Evolutionary conservation across 2,329 filamentous ascomycete species (phyloP).

Genomic region (Alternaria metachromatica): DNA sequence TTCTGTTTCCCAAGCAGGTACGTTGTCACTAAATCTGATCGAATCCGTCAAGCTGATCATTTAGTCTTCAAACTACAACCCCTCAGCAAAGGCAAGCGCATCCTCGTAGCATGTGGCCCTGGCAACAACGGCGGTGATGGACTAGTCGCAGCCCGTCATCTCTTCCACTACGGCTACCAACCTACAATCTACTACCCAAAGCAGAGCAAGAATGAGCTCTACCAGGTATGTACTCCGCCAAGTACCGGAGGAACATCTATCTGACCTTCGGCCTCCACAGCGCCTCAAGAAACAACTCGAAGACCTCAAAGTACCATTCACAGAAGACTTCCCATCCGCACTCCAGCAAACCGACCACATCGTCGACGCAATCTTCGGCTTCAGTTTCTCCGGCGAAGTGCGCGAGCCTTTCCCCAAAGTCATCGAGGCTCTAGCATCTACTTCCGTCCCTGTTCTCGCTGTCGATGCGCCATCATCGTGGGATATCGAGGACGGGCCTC

Average conservation of each 20-base stretch:
- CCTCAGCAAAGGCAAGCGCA: slow-evolving; percentile 68
- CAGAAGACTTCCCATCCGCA: slow-evolving; percentile 75
- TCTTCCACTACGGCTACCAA: slow-evolving; percentile 89
- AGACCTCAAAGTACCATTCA: slow-evolving; percentile 83
- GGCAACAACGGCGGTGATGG: slow-evolving; percentile 85
- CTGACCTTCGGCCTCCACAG: slow-evolving; percentile 31
- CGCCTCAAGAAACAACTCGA: slow-evolving; percentile 84
- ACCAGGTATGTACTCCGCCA: slow-evolving; percentile 66
- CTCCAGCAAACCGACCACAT: slow-evolving; percentile 76
- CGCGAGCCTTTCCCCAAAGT: slow-evolving; percentile 89
- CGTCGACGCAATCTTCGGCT: slow-evolving; percentile 93
- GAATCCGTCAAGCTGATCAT: background rate
- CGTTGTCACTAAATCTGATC: background rate
- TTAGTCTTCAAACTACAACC: slow-evolving; percentile 85
- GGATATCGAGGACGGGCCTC: slow-evolving; percentile 89
- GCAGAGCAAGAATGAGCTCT: slow-evolving; percentile 86
- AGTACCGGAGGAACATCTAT: background rate
- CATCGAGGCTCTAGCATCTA: slow-evolving; percentile 76
- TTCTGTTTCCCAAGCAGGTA: slow-evolving; percentile 88
- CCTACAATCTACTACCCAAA: slow-evolving; percentile 94
- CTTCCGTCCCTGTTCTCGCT: slow-evolving; percentile 78
- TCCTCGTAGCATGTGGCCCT: slow-evolving; percentile 92
- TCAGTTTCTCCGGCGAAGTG: slow-evolving; percentile 90
- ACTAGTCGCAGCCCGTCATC: slow-evolving; percentile 89
- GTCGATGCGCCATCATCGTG: slow-evolving; percentile 95